Conservation (phyloP, 306 rosid species). For the Quercus robur region DNA sequence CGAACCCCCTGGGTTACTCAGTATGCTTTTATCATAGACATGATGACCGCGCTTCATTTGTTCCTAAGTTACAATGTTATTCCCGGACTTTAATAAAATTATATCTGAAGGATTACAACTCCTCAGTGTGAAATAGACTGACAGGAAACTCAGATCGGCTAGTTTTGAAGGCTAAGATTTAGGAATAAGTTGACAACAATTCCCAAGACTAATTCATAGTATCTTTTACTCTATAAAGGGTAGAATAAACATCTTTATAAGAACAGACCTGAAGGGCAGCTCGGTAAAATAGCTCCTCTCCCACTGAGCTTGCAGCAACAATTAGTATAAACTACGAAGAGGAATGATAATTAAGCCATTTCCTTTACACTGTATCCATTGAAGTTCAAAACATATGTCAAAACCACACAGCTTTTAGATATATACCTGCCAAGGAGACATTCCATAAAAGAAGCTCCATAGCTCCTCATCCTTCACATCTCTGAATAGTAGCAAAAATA, state of each 20-base stretch:
- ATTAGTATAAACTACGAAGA: slow-evolving; percentile 72
- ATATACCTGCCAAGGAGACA: slow-evolving; percentile 95
- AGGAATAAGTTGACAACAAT: background rate
- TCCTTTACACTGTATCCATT: slow-evolving; percentile 19
- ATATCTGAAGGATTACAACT: background rate
- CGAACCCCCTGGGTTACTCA: too few species aligned
- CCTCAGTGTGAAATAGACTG: background rate
- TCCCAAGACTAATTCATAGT: background rate
- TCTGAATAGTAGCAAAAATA: too few species aligned
- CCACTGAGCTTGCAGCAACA: slow-evolving; percentile 96
- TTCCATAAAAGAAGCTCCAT: slow-evolving; percentile 91
- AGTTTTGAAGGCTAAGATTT: background rate
- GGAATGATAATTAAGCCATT: slow-evolving; percentile 1
- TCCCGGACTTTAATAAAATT: background rate
- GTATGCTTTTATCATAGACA: background rate
- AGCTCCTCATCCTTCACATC: slow-evolving; percentile 98
- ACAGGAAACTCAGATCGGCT: background rate
- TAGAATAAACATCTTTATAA: background rate
- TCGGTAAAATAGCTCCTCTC: slow-evolving; percentile 97
- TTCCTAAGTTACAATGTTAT: background rate
- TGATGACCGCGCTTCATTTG: background rate
- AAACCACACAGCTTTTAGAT: slow-evolving; percentile 2
- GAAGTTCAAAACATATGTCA: slow-evolving; percentile 6
- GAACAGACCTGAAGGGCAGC: slow-evolving; percentile 97
- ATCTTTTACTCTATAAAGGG: background rate